phyloP scores from a whole-genome alignment of 495 filamentous ascomycete species.

The Bryoglossum gracile region DNA sequence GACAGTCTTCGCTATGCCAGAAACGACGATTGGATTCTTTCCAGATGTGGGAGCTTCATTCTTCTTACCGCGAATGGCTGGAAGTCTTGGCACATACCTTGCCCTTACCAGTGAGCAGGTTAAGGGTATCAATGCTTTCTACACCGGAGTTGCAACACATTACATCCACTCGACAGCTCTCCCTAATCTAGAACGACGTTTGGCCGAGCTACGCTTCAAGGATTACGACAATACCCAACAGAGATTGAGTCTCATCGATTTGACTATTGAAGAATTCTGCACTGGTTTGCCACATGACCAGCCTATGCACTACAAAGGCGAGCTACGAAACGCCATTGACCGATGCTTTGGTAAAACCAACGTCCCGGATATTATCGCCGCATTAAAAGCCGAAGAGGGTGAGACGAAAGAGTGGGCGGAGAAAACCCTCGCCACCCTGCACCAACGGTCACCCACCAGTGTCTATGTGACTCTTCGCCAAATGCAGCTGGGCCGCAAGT shows the following conservation, averaged over 20 bases:
- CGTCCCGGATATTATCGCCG: conserved; percentile 60
- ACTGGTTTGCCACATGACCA: conserved; percentile 71
- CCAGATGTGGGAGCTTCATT: conserved; percentile 94
- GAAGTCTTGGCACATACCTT: conserved; percentile 78
- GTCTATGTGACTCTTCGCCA: conserved; percentile 75
- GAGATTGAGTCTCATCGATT: conserved; percentile 65
- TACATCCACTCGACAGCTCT: conserved; percentile 87
- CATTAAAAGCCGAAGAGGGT: conserved; percentile 52
- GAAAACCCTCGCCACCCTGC: conserved; percentile 62
- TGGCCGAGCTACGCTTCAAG: conserved; percentile 81
- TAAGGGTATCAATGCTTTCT: conserved; percentile 74
- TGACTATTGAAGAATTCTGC: conserved; percentile 84
- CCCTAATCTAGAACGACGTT: conserved; percentile 68
- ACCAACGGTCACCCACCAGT: conserved; percentile 70
- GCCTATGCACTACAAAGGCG: conserved; percentile 54
- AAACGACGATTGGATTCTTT: conserved; percentile 97
- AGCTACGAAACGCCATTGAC: conserved; percentile 71
- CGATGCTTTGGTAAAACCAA: conserved; percentile 63
- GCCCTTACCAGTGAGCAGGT: conserved; percentile 79
- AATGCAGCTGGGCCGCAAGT: conserved; percentile 64
- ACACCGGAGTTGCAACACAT: conserved; percentile 83
- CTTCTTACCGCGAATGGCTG: conserved; percentile 86
- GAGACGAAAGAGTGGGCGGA: conserved; percentile 55
- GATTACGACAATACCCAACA: conserved; percentile 56
- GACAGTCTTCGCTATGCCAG: conserved; percentile 95